These are phyloP conservation scores for Calonectria naviculata DNA, from an alignment of 2,329 filamentous ascomycete species.

Conservation along the genomic window DNA sequence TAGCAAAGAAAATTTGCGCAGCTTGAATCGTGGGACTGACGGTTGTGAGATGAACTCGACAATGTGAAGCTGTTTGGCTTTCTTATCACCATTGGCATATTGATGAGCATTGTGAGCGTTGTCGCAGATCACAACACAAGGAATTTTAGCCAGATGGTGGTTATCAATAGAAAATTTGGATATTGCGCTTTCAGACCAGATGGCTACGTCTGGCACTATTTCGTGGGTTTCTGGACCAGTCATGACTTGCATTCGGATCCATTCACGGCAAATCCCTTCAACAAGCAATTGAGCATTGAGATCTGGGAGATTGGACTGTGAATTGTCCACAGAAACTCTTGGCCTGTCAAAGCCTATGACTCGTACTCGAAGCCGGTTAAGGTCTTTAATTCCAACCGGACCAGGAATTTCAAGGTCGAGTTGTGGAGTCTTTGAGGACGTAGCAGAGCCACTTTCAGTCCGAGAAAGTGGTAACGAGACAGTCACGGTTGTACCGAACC, in stretches of 20 bases:
- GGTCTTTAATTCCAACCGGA: slow-evolving; percentile 37
- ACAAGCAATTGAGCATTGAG: slow-evolving; percentile 11
- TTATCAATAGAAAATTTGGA: background rate
- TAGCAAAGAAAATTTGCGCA: background rate
- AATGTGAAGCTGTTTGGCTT: slow-evolving; percentile 31
- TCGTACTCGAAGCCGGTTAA: slow-evolving; percentile 44
- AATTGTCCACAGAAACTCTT: background rate
- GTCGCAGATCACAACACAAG: slow-evolving; percentile 47
- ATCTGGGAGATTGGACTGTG: background rate
- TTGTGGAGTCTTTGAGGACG: background rate
- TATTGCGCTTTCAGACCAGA: slow-evolving; percentile 35
- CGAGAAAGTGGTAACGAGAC: slow-evolving; percentile 45
- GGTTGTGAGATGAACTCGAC: slow-evolving; percentile 54
- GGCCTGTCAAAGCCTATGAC: slow-evolving; percentile 13
- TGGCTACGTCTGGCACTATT: slow-evolving; percentile 40
- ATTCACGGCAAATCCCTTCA: slow-evolving; percentile 19
- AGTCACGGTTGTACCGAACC: slow-evolving; percentile 49
- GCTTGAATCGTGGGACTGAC: slow-evolving; percentile 31
- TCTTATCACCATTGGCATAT: slow-evolving; percentile 32
- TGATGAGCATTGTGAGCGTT: slow-evolving; percentile 45
- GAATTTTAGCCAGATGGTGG: slow-evolving; percentile 12
- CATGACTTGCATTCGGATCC: slow-evolving; percentile 34
- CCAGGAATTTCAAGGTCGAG: slow-evolving; percentile 41
- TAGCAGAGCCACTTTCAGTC: slow-evolving; percentile 5
- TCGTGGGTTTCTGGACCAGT: slow-evolving; percentile 1